These are phyloP conservation scores for Berkeleyomyces basicola DNA, from an alignment of 2,329 filamentous ascomycete genomes.

Conservation along the genomic window DNA sequence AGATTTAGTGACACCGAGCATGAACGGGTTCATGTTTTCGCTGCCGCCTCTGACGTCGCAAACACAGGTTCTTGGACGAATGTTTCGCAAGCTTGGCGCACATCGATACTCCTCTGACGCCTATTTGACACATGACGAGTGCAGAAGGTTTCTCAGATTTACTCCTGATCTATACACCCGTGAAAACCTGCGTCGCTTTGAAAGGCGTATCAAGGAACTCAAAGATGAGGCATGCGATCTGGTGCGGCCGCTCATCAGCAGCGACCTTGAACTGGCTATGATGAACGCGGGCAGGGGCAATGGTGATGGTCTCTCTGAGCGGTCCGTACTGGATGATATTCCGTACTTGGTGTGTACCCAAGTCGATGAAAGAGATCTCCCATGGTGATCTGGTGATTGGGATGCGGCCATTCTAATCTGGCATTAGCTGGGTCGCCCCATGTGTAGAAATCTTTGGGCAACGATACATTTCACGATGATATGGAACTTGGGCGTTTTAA, in stretches of 20 bases:
- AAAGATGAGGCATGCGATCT: slow-evolving; percentile 69
- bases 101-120: slow-evolving; percentile 29
- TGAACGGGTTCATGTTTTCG: slow-evolving; percentile 16
- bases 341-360: slow-evolving; percentile 35
- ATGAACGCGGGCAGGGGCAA: slow-evolving; percentile 23
- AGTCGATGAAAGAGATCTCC: slow-evolving; percentile 32
- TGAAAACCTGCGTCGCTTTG: slow-evolving; percentile 73
- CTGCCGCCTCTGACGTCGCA: slow-evolving; percentile 27
- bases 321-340: slow-evolving; percentile 25
- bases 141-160: slow-evolving; percentile 77
- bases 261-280: slow-evolving; percentile 66
- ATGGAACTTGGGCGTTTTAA: no score
- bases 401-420: no score
- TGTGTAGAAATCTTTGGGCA: no score
- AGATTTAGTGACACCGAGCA: slow-evolving; percentile 16
- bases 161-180: slow-evolving; percentile 68
- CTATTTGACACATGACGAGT: slow-evolving; percentile 72
- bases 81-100: slow-evolving; percentile 62
- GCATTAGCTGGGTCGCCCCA: no score
- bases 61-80: slow-evolving; percentile 39
- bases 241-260: slow-evolving; percentile 73
- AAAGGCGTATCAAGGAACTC: slow-evolving; percentile 74
- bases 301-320: slow-evolving; percentile 19
- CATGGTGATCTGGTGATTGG: slow-evolving; percentile 27
- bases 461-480: no score